Conservation (phyloP, 805 yeast genomes). For the Grigorovia humatica region DNA sequence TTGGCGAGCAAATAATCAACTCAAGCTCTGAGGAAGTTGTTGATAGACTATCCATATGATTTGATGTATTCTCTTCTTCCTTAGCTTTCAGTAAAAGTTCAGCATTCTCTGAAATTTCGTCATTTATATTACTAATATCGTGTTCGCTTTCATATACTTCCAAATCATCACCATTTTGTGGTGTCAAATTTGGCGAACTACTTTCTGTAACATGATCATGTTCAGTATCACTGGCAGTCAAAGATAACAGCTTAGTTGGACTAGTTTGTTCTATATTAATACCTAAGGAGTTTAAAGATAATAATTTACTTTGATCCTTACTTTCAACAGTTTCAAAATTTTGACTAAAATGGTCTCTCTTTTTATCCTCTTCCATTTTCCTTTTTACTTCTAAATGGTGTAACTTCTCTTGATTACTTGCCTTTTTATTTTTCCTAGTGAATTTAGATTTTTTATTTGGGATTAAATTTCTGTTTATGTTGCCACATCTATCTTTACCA, state of each 20-base stretch:
- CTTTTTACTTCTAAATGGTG: slow-evolving; percentile 25
- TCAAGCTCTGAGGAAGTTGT: slow-evolving; percentile 3
- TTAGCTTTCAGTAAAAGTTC: not conserved
- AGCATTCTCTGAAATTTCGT: not conserved
- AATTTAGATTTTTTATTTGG: slow-evolving; percentile 42
- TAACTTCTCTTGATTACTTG: slow-evolving; percentile 17
- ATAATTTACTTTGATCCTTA: not conserved
- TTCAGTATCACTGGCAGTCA: not conserved
- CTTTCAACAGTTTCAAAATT: not conserved
- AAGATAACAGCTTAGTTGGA: not conserved
- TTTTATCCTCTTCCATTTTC: slow-evolving; percentile 14
- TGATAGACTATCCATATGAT: not conserved
- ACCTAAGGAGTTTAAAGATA: slow-evolving; percentile 13
- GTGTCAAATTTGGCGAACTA: not conserved
- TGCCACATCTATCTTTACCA: slow-evolving; percentile 77
- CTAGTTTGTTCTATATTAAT: slow-evolving; percentile 3
- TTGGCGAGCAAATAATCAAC: slow-evolving; percentile 13
- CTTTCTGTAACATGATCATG: not conserved
- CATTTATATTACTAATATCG: not conserved
- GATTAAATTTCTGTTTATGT: slow-evolving; percentile 29
- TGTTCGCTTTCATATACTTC: not conserved
- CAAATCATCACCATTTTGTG: not conserved
- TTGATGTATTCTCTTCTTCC: not conserved
- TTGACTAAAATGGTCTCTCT: not conserved
- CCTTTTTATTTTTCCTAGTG: slow-evolving; percentile 33